Evolutionary conservation across 1,284 basidiomycete species (phyloP).

Genomic region (Cryptococcus neoformans): DNA sequence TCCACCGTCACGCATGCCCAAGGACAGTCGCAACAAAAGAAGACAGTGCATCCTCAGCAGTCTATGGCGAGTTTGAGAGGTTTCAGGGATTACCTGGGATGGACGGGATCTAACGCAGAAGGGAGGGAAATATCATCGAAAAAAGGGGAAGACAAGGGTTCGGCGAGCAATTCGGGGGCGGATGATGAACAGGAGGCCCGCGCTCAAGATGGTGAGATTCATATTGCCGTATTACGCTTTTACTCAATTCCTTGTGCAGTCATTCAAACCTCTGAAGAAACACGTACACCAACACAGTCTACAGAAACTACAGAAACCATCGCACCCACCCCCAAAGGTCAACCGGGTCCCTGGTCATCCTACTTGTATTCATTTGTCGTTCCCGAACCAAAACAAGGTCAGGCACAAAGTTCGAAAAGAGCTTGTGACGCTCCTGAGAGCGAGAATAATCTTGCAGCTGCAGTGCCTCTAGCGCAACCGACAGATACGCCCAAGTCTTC

Average conservation of each 20-base stretch:
- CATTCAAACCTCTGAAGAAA: not conserved
- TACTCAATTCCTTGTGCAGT: not conserved
- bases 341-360: slow-evolving; percentile 17
- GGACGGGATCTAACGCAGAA: not conserved
- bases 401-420: not conserved
- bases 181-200: not conserved
- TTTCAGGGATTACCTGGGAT: slow-evolving; percentile 8
- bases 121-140: too few species aligned
- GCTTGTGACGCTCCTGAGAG: slow-evolving; percentile 7
- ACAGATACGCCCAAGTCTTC: not conserved
- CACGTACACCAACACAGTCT: not conserved
- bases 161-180: not conserved
- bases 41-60: not conserved
- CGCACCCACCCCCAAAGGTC: not conserved
- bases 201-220: not conserved
- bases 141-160: too few species aligned
- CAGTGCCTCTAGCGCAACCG: slow-evolving; percentile 7
- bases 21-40: not conserved
- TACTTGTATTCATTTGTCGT: slow-evolving; percentile 27
- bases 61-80: not conserved
- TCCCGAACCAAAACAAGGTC: slow-evolving; percentile 1
- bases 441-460: slow-evolving; percentile 13
- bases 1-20: not conserved
- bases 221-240: not conserved
- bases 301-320: not conserved